Percentiles rank a stretch among this genome's conserved stretches.
These are phyloP conservation scores for Carpinus fangiana DNA, from an alignment of 306 rosid genomes.

Conservation along the genomic window DNA sequence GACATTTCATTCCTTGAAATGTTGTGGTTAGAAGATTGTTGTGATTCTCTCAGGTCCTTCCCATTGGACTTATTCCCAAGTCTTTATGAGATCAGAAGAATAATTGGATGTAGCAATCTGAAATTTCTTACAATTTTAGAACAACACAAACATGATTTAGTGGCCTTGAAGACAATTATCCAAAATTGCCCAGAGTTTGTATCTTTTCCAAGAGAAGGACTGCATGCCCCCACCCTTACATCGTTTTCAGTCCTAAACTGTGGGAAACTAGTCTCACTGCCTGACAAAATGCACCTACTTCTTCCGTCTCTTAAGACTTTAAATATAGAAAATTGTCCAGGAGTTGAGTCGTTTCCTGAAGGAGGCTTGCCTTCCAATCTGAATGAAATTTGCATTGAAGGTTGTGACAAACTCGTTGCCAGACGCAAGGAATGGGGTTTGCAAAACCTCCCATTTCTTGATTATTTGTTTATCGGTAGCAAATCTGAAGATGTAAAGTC, in stretches of 20 bases:
- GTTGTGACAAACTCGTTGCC: conserved; percentile 13
- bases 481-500: conserved; percentile 8
- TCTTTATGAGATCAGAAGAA: background rate
- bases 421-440: conserved; percentile 26
- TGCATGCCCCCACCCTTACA: no score
- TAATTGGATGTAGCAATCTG: conserved; percentile 7
- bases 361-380: conserved; percentile 11
- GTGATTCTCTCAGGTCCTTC: background rate
- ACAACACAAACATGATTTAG: background rate
- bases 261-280: background rate
- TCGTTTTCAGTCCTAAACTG: no score
- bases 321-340: background rate
- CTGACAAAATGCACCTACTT: background rate
- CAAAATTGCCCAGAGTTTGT: conserved; percentile 12
- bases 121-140: background rate
- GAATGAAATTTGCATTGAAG: background rate
- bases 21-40: background rate
- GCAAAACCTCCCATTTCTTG: background rate
- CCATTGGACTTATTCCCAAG: background rate
- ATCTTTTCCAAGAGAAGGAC: background rate
- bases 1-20: background rate
- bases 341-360: conserved; percentile 14
- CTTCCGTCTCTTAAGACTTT: conserved; percentile 11
- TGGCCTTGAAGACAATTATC: conserved; percentile 1
- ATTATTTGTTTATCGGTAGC: accelerated